A percentile compares a stretch with the other conserved stretches of the same genome.
Evolutionary conservation across 2,329 filamentous ascomycete genomes (phyloP).

Genomic region (Alternaria brassicicola): DNA sequence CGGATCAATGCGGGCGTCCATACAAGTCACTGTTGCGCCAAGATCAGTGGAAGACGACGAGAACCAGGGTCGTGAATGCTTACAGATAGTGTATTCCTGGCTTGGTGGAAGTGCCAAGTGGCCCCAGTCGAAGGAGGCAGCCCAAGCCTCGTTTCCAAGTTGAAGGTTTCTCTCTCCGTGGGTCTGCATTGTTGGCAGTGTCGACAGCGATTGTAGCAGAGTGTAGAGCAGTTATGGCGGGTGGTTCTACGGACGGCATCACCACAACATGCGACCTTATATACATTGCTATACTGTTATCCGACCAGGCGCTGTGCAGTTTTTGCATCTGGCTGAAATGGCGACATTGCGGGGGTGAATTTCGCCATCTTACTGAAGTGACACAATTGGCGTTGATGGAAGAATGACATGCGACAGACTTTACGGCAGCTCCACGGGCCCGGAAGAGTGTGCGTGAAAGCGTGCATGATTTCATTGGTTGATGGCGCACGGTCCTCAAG

Average conservation of each 20-base stretch:
- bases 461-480: neutral
- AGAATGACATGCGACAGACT: conserved; percentile 8
- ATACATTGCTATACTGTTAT: neutral
- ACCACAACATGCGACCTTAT: neutral
- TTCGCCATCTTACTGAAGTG: conserved; percentile 7
- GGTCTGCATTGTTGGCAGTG: conserved; percentile 47
- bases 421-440: conserved; percentile 2
- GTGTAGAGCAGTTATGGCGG: neutral
- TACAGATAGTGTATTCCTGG: conserved; percentile 70
- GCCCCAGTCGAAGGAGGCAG: conserved; percentile 67
- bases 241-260: neutral
- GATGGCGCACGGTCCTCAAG: neutral
- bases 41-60: neutral
- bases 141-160: conserved; percentile 64
- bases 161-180: conserved; percentile 62
- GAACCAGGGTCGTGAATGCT: conserved; percentile 9
- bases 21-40: conserved; percentile 68
- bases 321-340: neutral
- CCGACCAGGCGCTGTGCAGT: neutral
- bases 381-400: conserved; percentile 10
- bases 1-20: conserved; percentile 77
- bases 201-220: no score
- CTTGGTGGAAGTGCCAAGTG: conserved; percentile 70
- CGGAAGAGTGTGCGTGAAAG: neutral
- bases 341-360: conserved; percentile 1